These are phyloP conservation scores for Helotiales sp. DNA, from an alignment of 2,329 filamentous ascomycete species.

Conservation along the genomic window DNA sequence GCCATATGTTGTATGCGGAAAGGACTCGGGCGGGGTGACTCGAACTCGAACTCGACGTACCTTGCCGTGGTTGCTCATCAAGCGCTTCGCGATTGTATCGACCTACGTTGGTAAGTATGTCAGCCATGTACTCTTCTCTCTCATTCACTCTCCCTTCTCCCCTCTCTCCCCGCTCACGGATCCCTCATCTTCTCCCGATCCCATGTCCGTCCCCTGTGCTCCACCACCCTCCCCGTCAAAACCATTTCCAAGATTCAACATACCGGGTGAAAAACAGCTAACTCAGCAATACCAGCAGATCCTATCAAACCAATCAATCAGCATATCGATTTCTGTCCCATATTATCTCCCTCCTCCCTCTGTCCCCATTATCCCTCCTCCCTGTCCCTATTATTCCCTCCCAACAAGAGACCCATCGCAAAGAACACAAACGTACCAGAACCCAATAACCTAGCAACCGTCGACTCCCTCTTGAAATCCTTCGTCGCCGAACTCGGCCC, in stretches of 20 bases:
- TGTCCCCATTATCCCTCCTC: neutral
- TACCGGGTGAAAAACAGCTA: conserved; percentile 92
- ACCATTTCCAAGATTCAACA: too few species aligned
- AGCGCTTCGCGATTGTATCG: conserved; percentile 96
- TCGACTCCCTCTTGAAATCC: conserved; percentile 83
- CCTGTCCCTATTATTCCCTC: neutral
- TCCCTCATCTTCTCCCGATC: neutral
- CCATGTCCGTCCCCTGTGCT: neutral
- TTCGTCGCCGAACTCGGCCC: conserved; percentile 44
- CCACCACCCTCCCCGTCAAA: neutral
- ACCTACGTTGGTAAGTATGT: conserved; percentile 61
- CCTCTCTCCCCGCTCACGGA: neutral
- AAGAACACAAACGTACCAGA: conserved; percentile 67
- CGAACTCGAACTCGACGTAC: conserved; percentile 46
- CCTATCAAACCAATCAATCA: conserved; percentile 56
- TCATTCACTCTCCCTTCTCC: neutral
- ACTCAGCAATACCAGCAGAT: conserved; percentile 89
- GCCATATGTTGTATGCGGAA: neutral
- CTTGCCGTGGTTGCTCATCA: conserved; percentile 96
- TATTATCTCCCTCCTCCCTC: neutral
- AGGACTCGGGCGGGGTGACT: neutral
- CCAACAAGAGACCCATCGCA: too few species aligned
- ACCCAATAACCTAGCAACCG: conserved; percentile 83
- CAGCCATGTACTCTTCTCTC: neutral
- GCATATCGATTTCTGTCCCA: conserved; percentile 4